Base-by-base conservation (phyloP, 1,284 basidiomycete genomes). In the Calocybe gambosa region DNA sequence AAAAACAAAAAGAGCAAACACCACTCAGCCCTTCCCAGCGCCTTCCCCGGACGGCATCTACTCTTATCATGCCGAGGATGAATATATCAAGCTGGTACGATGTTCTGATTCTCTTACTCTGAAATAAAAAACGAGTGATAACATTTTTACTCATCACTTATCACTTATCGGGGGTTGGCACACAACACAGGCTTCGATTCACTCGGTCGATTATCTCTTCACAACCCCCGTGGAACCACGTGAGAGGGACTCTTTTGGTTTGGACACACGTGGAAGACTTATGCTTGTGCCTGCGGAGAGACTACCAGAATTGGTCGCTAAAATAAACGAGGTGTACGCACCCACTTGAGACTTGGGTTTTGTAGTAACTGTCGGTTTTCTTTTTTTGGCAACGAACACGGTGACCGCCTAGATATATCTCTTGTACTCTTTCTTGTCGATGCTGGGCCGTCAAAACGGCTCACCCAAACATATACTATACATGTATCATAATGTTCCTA, bases 61-160 rank as follows among this genome's bases (percentile, higher is more conserved):
- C 57, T 68, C 80, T 0, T 94, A 90, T 68, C 93, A 96, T 60
- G 83, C 87, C 0, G 93, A 96, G 62, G 93, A 95, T 63, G 83
- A 85, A 42, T 70, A 73, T 43, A 81, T 92, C 41, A 75, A 77
- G 52, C 67, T 80, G 68, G 89, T 88, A 42, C 43, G 50, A 60
- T 4, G 45, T 28, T 26, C 42, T 36, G 33, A 31, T 31, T 31
- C 13, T n/a, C 6, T 12, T 26, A 5, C 29, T 19, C 12, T 25
- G 20, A 6, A 29, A 23, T 15, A 5, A 3, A 18, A n/a, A 31
- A n/a, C 15, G 43, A 29, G 34, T 39, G 8, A 26, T 29, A 20
- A 25, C 13, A 31, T 12, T 5, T 26, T 5, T 26, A n/a, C 40
- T 38, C 18, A 21, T 19, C n/a, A n/a, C n/a, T n/a, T n/a, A n/a